A percentile compares a stretch with the other conserved stretches of the same genome.
These are phyloP conservation scores for Saccharomycopsis oosterbeekiorum DNA, from an alignment of 805 yeast genomes.

Conservation along the genomic window DNA sequence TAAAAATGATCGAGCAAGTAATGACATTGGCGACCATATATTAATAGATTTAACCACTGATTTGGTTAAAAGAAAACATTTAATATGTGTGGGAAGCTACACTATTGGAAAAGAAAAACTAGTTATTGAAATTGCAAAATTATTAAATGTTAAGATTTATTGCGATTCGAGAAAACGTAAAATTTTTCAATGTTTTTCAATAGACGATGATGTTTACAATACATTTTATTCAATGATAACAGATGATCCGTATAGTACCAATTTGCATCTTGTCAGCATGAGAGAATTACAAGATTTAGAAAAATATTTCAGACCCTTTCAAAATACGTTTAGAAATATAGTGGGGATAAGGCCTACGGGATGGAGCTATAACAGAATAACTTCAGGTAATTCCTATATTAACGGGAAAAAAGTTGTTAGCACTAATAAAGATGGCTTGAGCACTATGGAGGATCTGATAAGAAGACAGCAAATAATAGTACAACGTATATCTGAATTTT, in stretches of 20 bases:
- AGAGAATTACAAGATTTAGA: conserved; percentile 27
- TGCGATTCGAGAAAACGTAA: conserved; percentile 37
- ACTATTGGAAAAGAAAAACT: conserved; percentile 87
- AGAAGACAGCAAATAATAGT: conserved; percentile 19
- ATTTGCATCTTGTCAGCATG: conserved; percentile 70
- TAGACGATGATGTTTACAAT: conserved; percentile 7
- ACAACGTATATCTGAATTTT: conserved; percentile 2
- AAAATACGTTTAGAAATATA: conserved; percentile 42
- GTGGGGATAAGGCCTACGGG: conserved; percentile 86
- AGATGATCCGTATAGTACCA: conserved; percentile 36
- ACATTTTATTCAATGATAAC: conserved; percentile 23
- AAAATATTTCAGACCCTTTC: conserved; percentile 39
- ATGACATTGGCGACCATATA: not conserved
- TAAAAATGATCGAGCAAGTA: not conserved
- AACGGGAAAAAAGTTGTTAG: not conserved
- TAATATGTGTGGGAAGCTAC: conserved; percentile 76
- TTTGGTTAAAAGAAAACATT: conserved; percentile 27
- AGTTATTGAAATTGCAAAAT: conserved; percentile 55
- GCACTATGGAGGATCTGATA: not conserved
- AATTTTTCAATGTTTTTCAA: conserved; percentile 33
- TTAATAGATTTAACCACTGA: not conserved
- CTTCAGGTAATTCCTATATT: not conserved
- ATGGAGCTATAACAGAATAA: conserved; percentile 44
- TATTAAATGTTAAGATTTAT: conserved; percentile 44
- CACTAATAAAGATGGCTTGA: not conserved